Base-by-base conservation (phyloP, 108 stramenopile genomes). In the Skeletonema grethae region DNA sequence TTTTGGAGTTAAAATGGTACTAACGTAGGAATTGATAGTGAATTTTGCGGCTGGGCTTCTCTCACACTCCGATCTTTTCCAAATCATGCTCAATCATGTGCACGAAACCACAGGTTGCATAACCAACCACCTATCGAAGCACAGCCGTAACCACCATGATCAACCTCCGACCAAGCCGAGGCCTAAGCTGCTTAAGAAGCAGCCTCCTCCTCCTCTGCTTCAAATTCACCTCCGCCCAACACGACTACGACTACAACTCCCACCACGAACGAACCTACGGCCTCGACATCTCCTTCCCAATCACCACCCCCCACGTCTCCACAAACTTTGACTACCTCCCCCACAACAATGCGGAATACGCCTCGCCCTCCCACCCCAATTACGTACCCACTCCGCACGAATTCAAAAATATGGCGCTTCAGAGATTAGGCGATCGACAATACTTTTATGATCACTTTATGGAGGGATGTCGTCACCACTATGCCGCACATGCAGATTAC, bases 221-320 rank as follows among this genome's bases (percentile, higher is more conserved):
- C 25, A 22, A n/a, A n/a, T n/a, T n/a, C n/a, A n/a, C n/a, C 22
- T 20, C 35, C 24, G 35, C 35, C 63, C 30, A 28, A 15, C 63
- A 36, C 29, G 50, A 36, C 28, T 56, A 67, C 30, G 66, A 67
- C 24, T 53, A 34, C 66, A 67, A 67, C 34, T 30, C 41, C 41
- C 35, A 60, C 9, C 35, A 67, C 31, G 64, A 70, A 65, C 36
- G 46, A 22, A 62, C 63, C 1, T 81, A 80, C 70, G 88, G 90
- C 41, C 70, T 87, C 45, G 85, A 89, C 67, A 35, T 63, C 15
- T 89, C 88, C 24, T 89, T 87, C 82, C 90, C 90, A 24, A 85
- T 74, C 57, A 83, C 82, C 46, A 34, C 57, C 57, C n/a, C 57
- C n/a, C 24, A 36, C 25, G 76, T 86, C 5, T 70, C 71, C 62